These are phyloP conservation scores for Colletotrichum chlorophyti DNA, from an alignment of 2,329 filamentous ascomycete species.

Conservation along the genomic window DNA sequence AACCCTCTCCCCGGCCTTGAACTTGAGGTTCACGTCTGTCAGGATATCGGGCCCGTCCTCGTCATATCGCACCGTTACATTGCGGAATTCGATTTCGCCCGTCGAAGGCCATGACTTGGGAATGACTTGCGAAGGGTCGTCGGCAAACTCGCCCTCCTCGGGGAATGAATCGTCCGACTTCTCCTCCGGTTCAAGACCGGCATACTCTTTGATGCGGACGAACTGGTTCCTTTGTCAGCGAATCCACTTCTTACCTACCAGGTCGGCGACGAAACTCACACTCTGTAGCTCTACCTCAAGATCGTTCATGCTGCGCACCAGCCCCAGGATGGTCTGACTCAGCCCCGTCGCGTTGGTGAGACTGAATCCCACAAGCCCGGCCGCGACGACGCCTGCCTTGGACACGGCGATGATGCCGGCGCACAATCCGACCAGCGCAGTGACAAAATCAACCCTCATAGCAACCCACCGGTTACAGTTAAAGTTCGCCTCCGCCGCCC, in stretches of 20 bases:
- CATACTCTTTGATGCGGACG: conserved; percentile 57
- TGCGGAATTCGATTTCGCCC: conserved; percentile 57
- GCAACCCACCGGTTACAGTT: conserved; percentile 66
- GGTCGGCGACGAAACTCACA: conserved; percentile 40
- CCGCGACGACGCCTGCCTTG: conserved; percentile 52
- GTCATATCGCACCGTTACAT: conserved; percentile 57
- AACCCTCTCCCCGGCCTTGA: conserved; percentile 74
- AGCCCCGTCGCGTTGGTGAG: conserved; percentile 62
- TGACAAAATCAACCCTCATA: conserved; percentile 60
- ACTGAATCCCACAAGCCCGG: conserved; percentile 63
- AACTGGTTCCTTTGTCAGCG: conserved; percentile 42
- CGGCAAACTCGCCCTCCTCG: conserved; percentile 47
- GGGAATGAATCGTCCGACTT: conserved; percentile 48
- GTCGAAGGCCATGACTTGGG: conserved; percentile 52
- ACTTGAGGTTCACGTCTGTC: conserved; percentile 56
- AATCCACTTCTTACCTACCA: not conserved
- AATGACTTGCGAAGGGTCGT: conserved; percentile 44
- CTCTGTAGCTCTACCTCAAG: conserved; percentile 64
- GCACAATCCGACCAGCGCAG: conserved; percentile 56
- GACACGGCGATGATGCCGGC: conserved; percentile 60
- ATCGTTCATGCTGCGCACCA: conserved; percentile 62
- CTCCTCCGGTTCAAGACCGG: conserved; percentile 52
- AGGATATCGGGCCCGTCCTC: conserved; percentile 54
- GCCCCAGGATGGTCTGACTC: conserved; percentile 55
- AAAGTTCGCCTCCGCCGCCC: conserved; percentile 55